These are phyloP conservation scores for Dictyostelium citrinum DNA, from an alignment of 78 protist species.

Conservation along the genomic window DNA sequence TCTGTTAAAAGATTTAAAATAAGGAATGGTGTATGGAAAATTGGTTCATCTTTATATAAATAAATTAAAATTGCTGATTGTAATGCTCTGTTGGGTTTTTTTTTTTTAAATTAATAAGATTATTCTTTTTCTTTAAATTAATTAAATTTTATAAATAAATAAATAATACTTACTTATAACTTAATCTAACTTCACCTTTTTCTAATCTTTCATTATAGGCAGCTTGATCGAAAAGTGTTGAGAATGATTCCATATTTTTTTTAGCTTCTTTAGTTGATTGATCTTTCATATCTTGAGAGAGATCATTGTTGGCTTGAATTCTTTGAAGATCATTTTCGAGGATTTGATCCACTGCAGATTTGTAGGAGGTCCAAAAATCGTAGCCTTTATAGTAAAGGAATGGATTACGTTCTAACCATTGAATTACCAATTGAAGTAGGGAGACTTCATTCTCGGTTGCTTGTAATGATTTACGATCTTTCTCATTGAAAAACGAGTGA, in stretches of 20 bases:
- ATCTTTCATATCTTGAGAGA: constrained; percentile 46
- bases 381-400: constrained; percentile 35
- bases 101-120: not conserved
- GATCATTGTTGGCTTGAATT: not conserved
- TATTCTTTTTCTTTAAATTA: not conserved
- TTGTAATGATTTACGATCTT: constrained; percentile 11
- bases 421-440: constrained; percentile 60
- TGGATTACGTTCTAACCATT: constrained; percentile 89
- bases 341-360: constrained; percentile 50
- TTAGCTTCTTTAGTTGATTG: constrained; percentile 41
- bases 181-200: constrained; percentile 76
- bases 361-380: constrained; percentile 72
- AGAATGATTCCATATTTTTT: constrained; percentile 43
- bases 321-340: constrained; percentile 37
- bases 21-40: constrained; percentile 62
- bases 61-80: constrained; percentile 80
- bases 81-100: constrained; percentile 47
- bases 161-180: constrained; percentile 46
- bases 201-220: constrained; percentile 46
- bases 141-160: not conserved
- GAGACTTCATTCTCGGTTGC: constrained; percentile 45
- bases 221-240: constrained; percentile 62
- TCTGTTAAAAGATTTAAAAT: constrained; percentile 68
- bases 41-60: constrained; percentile 73
- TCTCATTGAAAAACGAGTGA: constrained; percentile 33